Conservation (phyloP, 2,329 filamentous ascomycete species). For the Aureobasidium pullulans region DNA sequence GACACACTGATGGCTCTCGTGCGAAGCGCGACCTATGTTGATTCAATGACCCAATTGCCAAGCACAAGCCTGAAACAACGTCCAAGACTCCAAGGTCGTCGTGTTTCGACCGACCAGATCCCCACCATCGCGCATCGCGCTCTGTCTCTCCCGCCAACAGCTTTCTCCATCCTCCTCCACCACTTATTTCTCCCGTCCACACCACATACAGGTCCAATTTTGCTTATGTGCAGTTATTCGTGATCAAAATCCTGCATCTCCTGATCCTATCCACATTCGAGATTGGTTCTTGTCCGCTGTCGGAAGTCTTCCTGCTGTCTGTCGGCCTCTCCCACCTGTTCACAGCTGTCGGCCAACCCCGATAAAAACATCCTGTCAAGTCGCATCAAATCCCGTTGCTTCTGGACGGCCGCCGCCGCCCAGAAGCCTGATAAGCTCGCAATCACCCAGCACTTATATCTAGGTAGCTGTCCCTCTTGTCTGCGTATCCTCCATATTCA, state of each 20-base stretch:
- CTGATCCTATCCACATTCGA: not conserved
- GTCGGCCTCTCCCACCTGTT: not conserved
- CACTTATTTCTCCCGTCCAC: not conserved
- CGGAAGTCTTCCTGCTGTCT: not conserved
- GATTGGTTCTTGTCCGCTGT: not conserved
- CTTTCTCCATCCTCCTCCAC: not conserved
- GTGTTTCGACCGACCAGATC: not conserved
- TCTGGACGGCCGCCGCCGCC: not conserved
- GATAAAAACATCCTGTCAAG: not conserved
- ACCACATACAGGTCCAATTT: not conserved
- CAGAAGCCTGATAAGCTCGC: constrained; percentile 1
- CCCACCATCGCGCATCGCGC: not conserved
- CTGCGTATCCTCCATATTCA: not conserved
- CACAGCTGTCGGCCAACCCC: not conserved
- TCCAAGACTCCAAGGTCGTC: no score
- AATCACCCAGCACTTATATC: not conserved
- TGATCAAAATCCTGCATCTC: not conserved
- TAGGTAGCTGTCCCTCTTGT: not conserved
- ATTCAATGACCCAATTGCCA: not conserved
- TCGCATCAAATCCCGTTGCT: not conserved
- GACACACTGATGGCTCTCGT: no score
- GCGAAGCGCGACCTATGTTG: not conserved
- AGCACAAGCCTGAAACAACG: not conserved
- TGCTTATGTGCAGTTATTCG: not conserved
- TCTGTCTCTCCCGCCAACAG: not conserved